Base-by-base conservation (phyloP, 2,329 filamentous ascomycete species). In the Sporothrix brunneoviolacea region DNA sequence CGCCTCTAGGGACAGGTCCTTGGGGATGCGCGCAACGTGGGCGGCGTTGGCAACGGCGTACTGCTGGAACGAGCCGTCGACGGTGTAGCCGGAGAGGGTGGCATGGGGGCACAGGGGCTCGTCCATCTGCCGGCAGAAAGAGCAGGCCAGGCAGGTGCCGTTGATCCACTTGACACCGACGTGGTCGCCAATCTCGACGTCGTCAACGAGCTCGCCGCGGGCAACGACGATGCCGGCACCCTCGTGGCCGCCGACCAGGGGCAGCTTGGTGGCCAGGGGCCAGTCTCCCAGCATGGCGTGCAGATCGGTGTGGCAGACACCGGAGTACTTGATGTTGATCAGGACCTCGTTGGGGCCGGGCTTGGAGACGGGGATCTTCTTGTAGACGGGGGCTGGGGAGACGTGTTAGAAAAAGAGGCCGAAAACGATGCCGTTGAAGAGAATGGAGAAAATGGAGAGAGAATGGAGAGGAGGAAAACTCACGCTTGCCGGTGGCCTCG, bases 91-190 rank as follows among this genome's bases (percentile, higher is more conserved):
- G 1, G 89, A 94, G 36, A 95, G 79, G 32, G 78, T 71, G 22
- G 87, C 81, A 53, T 86, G 73, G 15, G 77, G 68, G 72, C 91
- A 97, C 6, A 95, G 83, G 3, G 88, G 84, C 72, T 96, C 91
- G 60, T 95, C 86, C 42, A 80, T 68, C 59, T 82, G 77, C 64
- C 85, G 82, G 74, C 91, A 96, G 77, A 88, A 95, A 60, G 82
- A 77, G 73, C 91, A 97, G 57, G 76, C 68, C 55, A 95, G 74
- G 70, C 91, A 96, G 41, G 86, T 84, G 57, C 88, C 87, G 69
- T 95, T 93, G 63, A 96, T 76, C 90, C 90, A 96, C 75, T 89
- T 95, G 69, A 97, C 80, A 65, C 91, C 91, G 55, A 83, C 91
- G 62, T 89, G 74, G 63, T 95, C 89, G 60, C 91, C 91, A 61